Percentiles rank a stretch among this genome's conserved stretches.
phyloP scores from a whole-genome alignment of 2,329 filamentous ascomycete species.

The Scleromitrula shiraiana region DNA sequence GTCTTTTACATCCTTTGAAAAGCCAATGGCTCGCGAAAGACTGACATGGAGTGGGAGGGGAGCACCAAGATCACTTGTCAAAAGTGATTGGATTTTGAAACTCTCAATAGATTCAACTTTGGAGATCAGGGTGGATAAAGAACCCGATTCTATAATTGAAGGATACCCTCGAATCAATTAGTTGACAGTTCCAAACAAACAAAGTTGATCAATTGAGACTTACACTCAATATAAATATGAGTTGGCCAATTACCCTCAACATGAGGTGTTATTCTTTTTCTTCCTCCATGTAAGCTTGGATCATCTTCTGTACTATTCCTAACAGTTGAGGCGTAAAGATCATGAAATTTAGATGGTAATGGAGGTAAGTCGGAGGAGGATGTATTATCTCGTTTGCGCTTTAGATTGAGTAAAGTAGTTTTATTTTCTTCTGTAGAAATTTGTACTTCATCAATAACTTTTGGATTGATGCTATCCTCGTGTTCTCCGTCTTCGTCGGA shows the following conservation, averaged over 20 bases:
- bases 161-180: conserved; percentile 45
- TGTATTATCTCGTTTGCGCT: conserved; percentile 27
- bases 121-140: conserved; percentile 38
- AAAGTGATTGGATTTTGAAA: conserved; percentile 53
- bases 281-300: conserved; percentile 75
- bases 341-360: conserved; percentile 72
- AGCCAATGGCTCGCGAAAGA: conserved; percentile 71
- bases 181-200: conserved; percentile 9
- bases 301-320: conserved; percentile 74
- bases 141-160: conserved; percentile 36
- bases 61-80: conserved; percentile 70
- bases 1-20: conserved; percentile 65
- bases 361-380: conserved; percentile 47
- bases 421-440: neutral
- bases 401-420: conserved; percentile 14
- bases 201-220: conserved; percentile 27
- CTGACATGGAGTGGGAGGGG: conserved; percentile 83
- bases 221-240: conserved; percentile 91
- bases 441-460: neutral
- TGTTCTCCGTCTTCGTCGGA: conserved; percentile 34
- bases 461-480: neutral
- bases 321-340: conserved; percentile 79
- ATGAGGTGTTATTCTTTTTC: conserved; percentile 75
- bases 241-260: conserved; percentile 86
- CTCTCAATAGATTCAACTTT: conserved; percentile 26